Evolutionary conservation across 768 basidiomycete species (phyloP), one percentile per base, ranked within the genome.

Genomic region (Lactifluus piperatus): DNA sequence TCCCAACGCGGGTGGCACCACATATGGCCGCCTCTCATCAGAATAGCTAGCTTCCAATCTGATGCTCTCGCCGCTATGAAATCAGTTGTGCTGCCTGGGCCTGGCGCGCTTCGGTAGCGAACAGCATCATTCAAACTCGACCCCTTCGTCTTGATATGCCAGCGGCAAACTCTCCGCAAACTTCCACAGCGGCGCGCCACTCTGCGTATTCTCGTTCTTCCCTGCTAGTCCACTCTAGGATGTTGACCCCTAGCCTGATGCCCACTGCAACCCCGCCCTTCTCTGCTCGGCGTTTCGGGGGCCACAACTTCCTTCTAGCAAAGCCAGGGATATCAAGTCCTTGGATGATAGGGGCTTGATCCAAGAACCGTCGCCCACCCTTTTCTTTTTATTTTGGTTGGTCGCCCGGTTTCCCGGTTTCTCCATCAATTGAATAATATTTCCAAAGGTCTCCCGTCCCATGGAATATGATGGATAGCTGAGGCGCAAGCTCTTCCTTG

Each of bases 61-160:
- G 7, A 32, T 58, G 27, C 37, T 3, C n/a, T 51, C 5, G 20
- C 18, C 37, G 16, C 11, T 27, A 30, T 39, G 37, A 39, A 39
- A 49, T 5, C 32, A 22, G 30, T 11, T 22, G 34, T 13, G 26
- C 24, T n/a, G 4, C 4, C 32, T 11, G 26, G 20, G 20, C 18
- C 44, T 37, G n/a, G 20, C n/a, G 22, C 51, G 27, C 57, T 46
- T 53, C 57, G 46, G 51, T 54, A 48, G 46, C 57, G 57, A 58
- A 34, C 30, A 54, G 18, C 27, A 3, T 51, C 18, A 11, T 36
- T 11, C 13, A 10, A 36, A 36, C 34, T 36, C 10, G 9, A n/a
- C n/a, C n/a, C n/a, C n/a, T 39, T 16, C 37, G 37, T 18, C 37
- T 43, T 7, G 18, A 8, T 2, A 20, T 20, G 20, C 41, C 9